A percentile compares a stretch with the other conserved stretches of the same genome.
phyloP scores from a whole-genome alignment of 495 filamentous ascomycete genomes.

The Penicillium manginii region DNA sequence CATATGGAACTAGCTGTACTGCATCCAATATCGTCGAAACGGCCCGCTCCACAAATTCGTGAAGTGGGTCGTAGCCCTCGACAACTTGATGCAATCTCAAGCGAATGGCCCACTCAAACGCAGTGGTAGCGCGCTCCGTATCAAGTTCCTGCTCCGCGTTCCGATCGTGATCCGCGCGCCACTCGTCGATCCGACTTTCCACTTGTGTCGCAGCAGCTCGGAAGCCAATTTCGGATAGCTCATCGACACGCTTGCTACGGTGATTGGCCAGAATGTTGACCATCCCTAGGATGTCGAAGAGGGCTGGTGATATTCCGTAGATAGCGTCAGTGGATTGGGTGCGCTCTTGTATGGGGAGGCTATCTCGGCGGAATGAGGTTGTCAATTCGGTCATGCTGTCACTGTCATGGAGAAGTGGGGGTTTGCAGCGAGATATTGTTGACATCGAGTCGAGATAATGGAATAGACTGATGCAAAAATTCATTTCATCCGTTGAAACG shows the following conservation, averaged over 20 bases:
- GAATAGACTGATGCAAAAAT: slow-evolving; percentile 32
- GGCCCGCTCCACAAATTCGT: slow-evolving; percentile 25
- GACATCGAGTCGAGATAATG: slow-evolving; percentile 39
- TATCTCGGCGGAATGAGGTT: slow-evolving; percentile 14
- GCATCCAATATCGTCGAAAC: slow-evolving; percentile 21
- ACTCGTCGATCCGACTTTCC: slow-evolving; percentile 25
- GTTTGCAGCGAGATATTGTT: slow-evolving; percentile 35
- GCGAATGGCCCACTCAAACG: slow-evolving; percentile 36
- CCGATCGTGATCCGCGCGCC: slow-evolving; percentile 21
- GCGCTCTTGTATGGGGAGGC: slow-evolving; percentile 9
- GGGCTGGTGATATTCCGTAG: slow-evolving; percentile 27
- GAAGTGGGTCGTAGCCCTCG: slow-evolving; percentile 27
- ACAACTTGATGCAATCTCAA: slow-evolving; percentile 36
- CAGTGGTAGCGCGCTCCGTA: slow-evolving; percentile 24
- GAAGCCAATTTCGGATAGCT: slow-evolving; percentile 37
- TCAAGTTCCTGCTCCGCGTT: slow-evolving; percentile 6
- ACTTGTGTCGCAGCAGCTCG: slow-evolving; percentile 30
- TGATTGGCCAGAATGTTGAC: slow-evolving; percentile 36
- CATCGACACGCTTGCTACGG: slow-evolving; percentile 31
- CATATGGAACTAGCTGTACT: slow-evolving; percentile 29
- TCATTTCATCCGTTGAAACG: slow-evolving; percentile 22
- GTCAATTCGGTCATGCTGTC: slow-evolving; percentile 26
- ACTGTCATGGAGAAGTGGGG: slow-evolving; percentile 26
- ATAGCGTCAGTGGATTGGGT: slow-evolving; percentile 22
- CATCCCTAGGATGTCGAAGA: slow-evolving; percentile 32